Percentiles rank a stretch among this genome's conserved stretches.
Evolutionary conservation across 1,284 basidiomycete species (phyloP).

Genomic region (Cutaneotrichosporon mucoides): DNA sequence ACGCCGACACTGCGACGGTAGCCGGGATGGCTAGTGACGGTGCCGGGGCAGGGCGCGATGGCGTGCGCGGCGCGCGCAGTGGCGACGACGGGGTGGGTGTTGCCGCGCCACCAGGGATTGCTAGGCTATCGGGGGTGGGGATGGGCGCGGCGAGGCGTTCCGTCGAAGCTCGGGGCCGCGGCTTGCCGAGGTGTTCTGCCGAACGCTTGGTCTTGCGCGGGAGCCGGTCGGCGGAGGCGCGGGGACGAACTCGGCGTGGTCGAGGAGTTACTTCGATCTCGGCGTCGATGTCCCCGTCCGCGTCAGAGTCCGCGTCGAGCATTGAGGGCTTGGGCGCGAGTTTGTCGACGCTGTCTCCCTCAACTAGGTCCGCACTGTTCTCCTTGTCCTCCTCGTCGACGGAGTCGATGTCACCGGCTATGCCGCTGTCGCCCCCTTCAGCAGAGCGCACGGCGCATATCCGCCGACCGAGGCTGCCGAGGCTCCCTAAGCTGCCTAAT

Average conservation of each 20-base stretch:
- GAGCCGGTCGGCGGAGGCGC: too few relatives aligned
- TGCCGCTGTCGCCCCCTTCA: too few relatives aligned
- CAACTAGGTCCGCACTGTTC: neutral
- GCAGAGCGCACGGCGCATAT: neutral
- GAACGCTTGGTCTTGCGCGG: neutral
- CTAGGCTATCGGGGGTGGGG: neutral
- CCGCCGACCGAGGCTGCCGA: neutral
- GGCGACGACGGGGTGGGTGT: neutral
- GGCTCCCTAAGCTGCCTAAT: neutral
- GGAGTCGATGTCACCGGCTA: too few relatives aligned
- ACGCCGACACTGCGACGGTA: neutral
- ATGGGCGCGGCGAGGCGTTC: neutral
- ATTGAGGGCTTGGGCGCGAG: neutral
- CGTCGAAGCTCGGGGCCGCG: neutral
- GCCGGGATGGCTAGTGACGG: neutral
- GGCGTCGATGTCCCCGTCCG: neutral
- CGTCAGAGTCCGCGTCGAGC: neutral
- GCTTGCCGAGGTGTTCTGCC: neutral
- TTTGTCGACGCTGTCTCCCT: neutral
- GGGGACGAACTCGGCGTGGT: neutral
- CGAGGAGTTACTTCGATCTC: neutral
- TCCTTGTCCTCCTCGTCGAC: neutral
- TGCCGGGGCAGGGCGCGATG: neutral
- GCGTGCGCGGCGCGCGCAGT: neutral
- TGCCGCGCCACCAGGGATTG: neutral